Evolutionary conservation across 2,329 filamentous ascomycete species (phyloP).

Genomic region (Colletotrichum godetiae): DNA sequence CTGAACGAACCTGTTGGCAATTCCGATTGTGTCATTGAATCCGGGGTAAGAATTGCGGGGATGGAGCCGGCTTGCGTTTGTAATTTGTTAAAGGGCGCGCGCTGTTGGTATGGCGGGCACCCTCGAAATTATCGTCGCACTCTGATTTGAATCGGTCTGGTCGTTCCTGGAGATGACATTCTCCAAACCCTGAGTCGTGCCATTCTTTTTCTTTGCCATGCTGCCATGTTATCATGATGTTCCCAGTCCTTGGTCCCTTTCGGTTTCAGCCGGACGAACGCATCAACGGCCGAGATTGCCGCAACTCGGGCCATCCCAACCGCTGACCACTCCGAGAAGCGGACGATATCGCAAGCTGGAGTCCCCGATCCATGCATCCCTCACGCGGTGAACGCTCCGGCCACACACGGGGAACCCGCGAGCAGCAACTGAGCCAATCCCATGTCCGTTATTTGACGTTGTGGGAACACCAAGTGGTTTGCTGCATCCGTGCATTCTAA

Average conservation of each 20-base stretch:
- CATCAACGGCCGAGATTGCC: slow-evolving; percentile 23
- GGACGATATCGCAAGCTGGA: neutral
- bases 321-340: neutral
- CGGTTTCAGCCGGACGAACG: slow-evolving; percentile 25
- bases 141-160: neutral
- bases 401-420: neutral
- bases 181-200: slow-evolving; percentile 11
- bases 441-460: neutral
- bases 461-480: neutral
- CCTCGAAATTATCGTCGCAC: neutral
- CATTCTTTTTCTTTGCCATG: neutral
- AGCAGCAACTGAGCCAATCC: neutral
- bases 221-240: neutral
- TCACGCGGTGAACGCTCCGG: neutral
- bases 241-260: neutral
- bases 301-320: slow-evolving; percentile 5
- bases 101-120: neutral
- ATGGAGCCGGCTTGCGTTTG: neutral
- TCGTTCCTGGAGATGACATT: neutral
- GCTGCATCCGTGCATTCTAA: too few relatives aligned
- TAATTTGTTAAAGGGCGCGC: slow-evolving; percentile 6
- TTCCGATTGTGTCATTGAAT: slow-evolving; percentile 33
- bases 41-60: slow-evolving; percentile 31
- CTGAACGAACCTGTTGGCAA: slow-evolving; percentile 26
- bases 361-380: neutral